Evolutionary conservation across 2,329 filamentous ascomycete species (phyloP).

Genomic region (Fusarium nematophilum): DNA sequence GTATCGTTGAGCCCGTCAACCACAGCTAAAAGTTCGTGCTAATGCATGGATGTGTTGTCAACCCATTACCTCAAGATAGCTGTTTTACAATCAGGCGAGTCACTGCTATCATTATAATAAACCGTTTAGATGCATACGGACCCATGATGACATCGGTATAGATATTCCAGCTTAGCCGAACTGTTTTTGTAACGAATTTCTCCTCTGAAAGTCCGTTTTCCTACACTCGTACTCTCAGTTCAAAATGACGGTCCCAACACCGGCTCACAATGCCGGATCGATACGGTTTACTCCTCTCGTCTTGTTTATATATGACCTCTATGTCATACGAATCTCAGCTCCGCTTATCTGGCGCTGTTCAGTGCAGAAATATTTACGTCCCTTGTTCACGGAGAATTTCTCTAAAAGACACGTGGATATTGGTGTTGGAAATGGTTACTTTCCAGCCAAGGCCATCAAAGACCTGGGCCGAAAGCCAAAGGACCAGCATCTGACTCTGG

Average conservation of each 20-base stretch:
- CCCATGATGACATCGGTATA: background rate
- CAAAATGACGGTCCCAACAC: background rate
- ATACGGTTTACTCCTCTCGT: conserved; percentile 9
- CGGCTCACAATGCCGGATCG: conserved; percentile 12
- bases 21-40: too few species aligned
- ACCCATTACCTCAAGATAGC: too few species aligned
- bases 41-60: too few species aligned
- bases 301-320: conserved; percentile 11
- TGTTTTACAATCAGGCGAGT: too few species aligned
- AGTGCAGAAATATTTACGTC: background rate
- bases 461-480: background rate
- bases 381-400: conserved; percentile 7
- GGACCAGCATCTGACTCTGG: conserved; percentile 11
- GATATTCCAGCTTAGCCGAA: background rate
- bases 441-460: background rate
- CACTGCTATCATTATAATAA: too few species aligned
- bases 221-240: background rate
- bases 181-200: background rate
- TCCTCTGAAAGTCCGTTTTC: background rate
- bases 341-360: conserved; percentile 15
- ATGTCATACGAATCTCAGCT: conserved; percentile 11
- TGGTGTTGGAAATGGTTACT: conserved; percentile 21
- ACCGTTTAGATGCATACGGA: background rate
- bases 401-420: conserved; percentile 17
- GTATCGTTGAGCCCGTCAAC: too few species aligned